Evolutionary conservation across 768 basidiomycete genomes (phyloP).

Genomic region (Boletales sp.): DNA sequence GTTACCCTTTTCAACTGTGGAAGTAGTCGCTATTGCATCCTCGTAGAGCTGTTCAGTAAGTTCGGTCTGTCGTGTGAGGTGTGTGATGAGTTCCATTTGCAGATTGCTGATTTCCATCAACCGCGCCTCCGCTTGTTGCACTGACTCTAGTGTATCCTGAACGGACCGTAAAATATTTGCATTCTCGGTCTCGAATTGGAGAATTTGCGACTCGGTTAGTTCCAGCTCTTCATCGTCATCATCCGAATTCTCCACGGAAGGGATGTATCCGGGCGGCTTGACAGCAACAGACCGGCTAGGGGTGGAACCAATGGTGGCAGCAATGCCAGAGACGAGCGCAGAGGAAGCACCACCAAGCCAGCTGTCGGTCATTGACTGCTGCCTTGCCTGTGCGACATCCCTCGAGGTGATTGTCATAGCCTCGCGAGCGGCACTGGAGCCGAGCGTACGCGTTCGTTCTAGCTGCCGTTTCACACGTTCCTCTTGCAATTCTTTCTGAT

Average conservation of each 20-base stretch:
- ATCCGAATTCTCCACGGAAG: constrained; percentile 42
- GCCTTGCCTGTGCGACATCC: constrained; percentile 19
- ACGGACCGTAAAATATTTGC: constrained; percentile 79
- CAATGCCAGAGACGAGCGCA: constrained; percentile 51
- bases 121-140: constrained; percentile 88
- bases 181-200: constrained; percentile 93
- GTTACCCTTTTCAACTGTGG: constrained; percentile 86
- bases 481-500: constrained; percentile 88
- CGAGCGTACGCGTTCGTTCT: constrained; percentile 80
- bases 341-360: constrained; percentile 63
- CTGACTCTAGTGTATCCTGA: constrained; percentile 82
- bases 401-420: constrained; percentile 43
- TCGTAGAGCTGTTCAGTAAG: constrained; percentile 92
- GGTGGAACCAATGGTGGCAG: constrained; percentile 55
- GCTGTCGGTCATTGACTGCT: constrained; percentile 35
- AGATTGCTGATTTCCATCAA: constrained; percentile 90
- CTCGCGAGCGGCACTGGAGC: constrained; percentile 72
- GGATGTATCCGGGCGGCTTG: constrained; percentile 27
- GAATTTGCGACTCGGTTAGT: constrained; percentile 81
- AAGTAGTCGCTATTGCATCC: constrained; percentile 86
- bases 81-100: constrained; percentile 87
- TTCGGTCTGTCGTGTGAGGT: constrained; percentile 87
- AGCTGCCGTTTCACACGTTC: constrained; percentile 86
- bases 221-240: constrained; percentile 80
- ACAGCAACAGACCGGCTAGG: constrained; percentile 29